These are phyloP conservation scores for Phialophora chinensis DNA, from an alignment of 2,329 filamentous ascomycete species.

Conservation along the genomic window DNA sequence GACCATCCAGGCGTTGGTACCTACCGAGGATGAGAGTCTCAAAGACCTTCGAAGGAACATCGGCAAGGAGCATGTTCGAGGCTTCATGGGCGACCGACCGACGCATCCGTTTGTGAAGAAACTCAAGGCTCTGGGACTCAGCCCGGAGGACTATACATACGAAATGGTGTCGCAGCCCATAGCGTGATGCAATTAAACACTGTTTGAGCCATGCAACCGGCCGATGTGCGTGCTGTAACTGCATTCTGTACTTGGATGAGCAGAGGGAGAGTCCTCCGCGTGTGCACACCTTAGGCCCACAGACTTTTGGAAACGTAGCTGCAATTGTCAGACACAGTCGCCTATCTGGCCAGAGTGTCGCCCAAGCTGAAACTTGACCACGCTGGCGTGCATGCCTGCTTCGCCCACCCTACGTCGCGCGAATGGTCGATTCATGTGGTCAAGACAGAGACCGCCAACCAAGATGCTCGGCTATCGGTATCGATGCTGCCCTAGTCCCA, in stretches of 20 bases:
- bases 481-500: not conserved
- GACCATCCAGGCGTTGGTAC: slow-evolving; percentile 16
- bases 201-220: not conserved
- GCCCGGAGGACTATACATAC: slow-evolving; percentile 18
- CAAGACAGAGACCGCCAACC: not conserved
- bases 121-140: slow-evolving; percentile 5
- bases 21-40: slow-evolving; percentile 9
- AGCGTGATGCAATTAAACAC: slow-evolving; percentile 7
- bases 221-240: too few species aligned
- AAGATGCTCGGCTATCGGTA: not conserved
- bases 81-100: slow-evolving; percentile 19
- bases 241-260: too few species aligned
- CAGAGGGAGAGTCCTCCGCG: too few species aligned
- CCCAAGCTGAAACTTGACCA: too few species aligned
- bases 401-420: too few species aligned
- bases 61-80: slow-evolving; percentile 21
- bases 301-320: too few species aligned
- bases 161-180: slow-evolving; percentile 18
- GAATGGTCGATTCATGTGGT: too few species aligned
- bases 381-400: too few species aligned
- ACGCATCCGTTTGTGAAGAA: slow-evolving; percentile 25
- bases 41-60: slow-evolving; percentile 9
- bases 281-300: too few species aligned
- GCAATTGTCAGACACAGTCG: too few species aligned
- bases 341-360: too few species aligned